Evolutionary conservation across 345 rosid genomes (phyloP), one percentile per base, ranked within the genome.

Genomic region (Geranium rotundifolium): DNA sequence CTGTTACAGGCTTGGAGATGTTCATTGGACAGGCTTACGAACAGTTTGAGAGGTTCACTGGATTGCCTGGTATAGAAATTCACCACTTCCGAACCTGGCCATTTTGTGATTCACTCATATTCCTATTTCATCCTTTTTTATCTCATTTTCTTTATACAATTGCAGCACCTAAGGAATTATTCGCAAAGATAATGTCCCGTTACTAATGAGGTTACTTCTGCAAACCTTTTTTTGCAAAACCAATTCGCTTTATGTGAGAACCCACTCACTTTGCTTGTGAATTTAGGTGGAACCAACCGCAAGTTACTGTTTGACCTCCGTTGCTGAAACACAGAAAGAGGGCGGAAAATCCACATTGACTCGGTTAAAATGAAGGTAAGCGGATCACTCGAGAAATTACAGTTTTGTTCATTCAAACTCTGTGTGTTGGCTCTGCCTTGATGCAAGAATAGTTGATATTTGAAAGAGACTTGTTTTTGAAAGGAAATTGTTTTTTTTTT

Each of bases 1-100:
- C 72, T 20, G 97, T 88, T 49, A 75, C 95, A 0, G 95, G 99
- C 17, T 58, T 82, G 64, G 97, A 90, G 78, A 90, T 93, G 97
- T 90, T 90, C 80, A 85, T 86, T 4, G 84, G 97, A 59, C 97
- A 93, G 70, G 99, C 99, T 4, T 93, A 86, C 23, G 82, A 72
- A 62, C 97, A 93, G 66, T 93, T 73, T 65, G 96, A 93, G 73
- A 77, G 84, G 59, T 90, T 79, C 79, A 86, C 97, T 1, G 92
- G 65, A n/a, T 49, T 70, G 59, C 73, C 73, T 17, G 73, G 69
- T 70, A 61, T 7, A 18, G 23, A 63, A 23, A 54, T 31, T 10
- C 57, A 50, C 12, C 16, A 46, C 52, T 46, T 46, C 52, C 2
- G 54, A 49, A 9, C 17, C 20, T 46, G 29, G 19, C 18, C 13